Conservation (phyloP, 805 yeast species). For the Zygosaccharomyces bailii region DNA sequence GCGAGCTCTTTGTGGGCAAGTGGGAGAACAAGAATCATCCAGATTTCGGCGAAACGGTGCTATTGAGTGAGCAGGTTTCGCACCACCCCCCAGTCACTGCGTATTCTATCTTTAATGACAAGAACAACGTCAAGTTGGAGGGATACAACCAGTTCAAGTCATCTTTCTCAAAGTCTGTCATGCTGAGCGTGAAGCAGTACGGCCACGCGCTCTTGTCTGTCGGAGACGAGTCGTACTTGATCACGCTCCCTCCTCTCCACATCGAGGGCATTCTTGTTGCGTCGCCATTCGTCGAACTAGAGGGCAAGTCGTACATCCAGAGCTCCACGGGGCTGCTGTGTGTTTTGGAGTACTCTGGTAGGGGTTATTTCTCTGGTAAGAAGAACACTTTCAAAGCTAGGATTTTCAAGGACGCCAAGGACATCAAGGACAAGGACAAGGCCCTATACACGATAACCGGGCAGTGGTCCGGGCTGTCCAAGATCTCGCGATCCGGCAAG, state of each 20-base stretch:
- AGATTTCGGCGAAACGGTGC: conserved; percentile 67
- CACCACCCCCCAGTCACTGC: conserved; percentile 99
- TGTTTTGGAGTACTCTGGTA: conserved; percentile 76
- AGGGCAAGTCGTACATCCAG: conserved; percentile 82
- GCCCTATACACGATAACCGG: conserved; percentile 80
- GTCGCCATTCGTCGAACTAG: conserved; percentile 91
- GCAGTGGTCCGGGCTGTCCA: conserved; percentile 85
- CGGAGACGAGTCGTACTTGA: conserved; percentile 63
- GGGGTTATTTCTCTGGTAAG: conserved; percentile 94
- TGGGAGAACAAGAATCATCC: conserved; percentile 61
- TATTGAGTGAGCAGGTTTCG: conserved; percentile 88
- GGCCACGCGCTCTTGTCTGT: conserved; percentile 82
- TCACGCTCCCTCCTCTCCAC: conserved; percentile 92
- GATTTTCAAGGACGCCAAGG: conserved; percentile 52
- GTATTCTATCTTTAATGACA: conserved; percentile 72
- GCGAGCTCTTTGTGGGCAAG: conserved; percentile 88
- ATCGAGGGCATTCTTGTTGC: conserved; percentile 90
- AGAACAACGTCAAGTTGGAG: conserved; percentile 63
- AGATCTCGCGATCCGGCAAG: conserved; percentile 51
- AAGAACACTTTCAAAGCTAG: conserved; percentile 90
- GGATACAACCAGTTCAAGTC: conserved; percentile 92
- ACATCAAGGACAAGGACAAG: conserved; percentile 52
- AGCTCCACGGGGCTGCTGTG: conserved; percentile 73
- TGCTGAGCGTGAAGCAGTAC: conserved; percentile 81
- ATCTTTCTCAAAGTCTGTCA: conserved; percentile 67